Percentiles rank a stretch among this genome's conserved stretches.
Evolutionary conservation across 108 stramenopile species (phyloP).

Genomic region (Nannochloropsis oceanica): DNA sequence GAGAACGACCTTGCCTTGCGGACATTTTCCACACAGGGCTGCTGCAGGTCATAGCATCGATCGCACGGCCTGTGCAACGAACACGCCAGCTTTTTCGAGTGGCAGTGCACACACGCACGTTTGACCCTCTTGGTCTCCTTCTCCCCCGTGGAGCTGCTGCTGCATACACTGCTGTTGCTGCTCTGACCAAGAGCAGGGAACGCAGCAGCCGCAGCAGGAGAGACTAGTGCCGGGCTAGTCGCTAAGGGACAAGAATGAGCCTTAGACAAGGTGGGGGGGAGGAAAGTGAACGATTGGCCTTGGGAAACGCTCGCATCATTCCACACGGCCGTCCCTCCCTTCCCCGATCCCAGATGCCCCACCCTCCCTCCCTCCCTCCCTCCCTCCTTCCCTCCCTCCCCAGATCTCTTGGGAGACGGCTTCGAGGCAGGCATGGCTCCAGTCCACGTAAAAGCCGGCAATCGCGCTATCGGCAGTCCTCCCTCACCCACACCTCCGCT

Average conservation of each 20-base stretch:
- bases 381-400: background rate
- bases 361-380: background rate
- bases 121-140: background rate
- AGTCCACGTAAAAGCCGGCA: background rate
- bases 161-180: too few relatives aligned
- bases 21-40: background rate
- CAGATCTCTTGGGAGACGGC: too few relatives aligned
- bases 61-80: background rate
- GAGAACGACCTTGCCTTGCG: too few relatives aligned
- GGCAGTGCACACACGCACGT: background rate
- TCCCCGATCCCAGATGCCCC: background rate
- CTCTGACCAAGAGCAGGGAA: too few relatives aligned
- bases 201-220: too few relatives aligned
- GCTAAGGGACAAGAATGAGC: too few relatives aligned
- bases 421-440: background rate
- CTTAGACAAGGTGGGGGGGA: too few relatives aligned
- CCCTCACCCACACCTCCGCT: background rate
- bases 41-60: background rate
- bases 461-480: background rate
- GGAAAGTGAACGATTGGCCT: too few relatives aligned
- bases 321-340: background rate
- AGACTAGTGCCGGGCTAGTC: too few relatives aligned
- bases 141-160: too few relatives aligned
- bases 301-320: too few relatives aligned
- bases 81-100: background rate